These are phyloP conservation scores for Tylopilus rubrobrunneus DNA, from an alignment of 768 basidiomycete species.

Conservation along the genomic window DNA sequence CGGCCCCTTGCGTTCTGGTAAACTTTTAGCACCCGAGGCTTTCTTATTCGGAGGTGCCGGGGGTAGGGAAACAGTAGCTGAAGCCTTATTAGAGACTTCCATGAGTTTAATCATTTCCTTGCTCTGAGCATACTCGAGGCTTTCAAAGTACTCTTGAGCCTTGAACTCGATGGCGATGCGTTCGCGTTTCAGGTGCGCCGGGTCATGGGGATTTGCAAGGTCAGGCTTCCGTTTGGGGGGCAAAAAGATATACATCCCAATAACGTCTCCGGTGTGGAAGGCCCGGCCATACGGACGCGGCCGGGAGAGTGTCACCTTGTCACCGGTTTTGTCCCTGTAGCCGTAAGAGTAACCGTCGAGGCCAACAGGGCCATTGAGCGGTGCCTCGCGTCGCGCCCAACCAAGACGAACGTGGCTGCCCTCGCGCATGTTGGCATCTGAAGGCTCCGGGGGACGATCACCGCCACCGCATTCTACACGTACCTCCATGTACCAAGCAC, in stretches of 20 bases:
- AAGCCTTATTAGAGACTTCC: constrained; percentile 66
- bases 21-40: constrained; percentile 60
- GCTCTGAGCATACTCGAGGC: constrained; percentile 77
- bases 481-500: constrained; percentile 94
- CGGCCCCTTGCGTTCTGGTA: constrained; percentile 51
- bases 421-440: constrained; percentile 49
- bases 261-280: constrained; percentile 79
- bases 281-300: constrained; percentile 71
- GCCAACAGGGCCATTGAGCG: constrained; percentile 90
- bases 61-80: constrained; percentile 51
- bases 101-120: constrained; percentile 93
- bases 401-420: constrained; percentile 87
- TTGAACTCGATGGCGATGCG: constrained; percentile 94
- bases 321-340: constrained; percentile 86
- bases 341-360: constrained; percentile 94
- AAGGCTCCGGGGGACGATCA: constrained; percentile 38
- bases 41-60: constrained; percentile 58
- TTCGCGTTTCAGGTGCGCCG: constrained; percentile 80
- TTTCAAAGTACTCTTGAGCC: constrained; percentile 96
- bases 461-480: constrained; percentile 73
- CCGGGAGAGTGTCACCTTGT: constrained; percentile 83
- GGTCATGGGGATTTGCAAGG: constrained; percentile 66
- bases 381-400: constrained; percentile 88
- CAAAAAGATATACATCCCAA: constrained; percentile 91
- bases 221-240: constrained; percentile 62